These are phyloP conservation scores for Metschnikowia reukaufii DNA, from an alignment of 805 yeast species.

Conservation along the genomic window DNA sequence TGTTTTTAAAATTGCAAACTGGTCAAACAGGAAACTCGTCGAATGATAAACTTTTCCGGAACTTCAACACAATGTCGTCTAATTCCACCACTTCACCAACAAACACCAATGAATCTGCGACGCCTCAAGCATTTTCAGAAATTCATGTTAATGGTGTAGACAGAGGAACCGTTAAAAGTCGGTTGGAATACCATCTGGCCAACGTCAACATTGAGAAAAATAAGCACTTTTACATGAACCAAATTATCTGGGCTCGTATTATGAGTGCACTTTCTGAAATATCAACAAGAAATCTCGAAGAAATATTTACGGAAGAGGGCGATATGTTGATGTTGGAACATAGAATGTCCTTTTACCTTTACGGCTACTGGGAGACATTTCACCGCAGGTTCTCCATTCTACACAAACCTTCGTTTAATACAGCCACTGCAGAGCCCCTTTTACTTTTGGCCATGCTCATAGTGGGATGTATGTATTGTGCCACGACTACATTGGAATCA, in stretches of 20 bases:
- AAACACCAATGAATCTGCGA: conserved; percentile 26
- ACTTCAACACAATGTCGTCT: conserved; percentile 17
- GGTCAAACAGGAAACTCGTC: conserved; percentile 4
- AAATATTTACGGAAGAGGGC: conserved; percentile 23
- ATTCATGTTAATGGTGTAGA: conserved; percentile 10
- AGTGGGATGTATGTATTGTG: conserved; percentile 51
- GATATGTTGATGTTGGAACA: conserved; percentile 29
- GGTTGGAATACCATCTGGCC: conserved; percentile 21
- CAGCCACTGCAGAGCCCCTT: conserved; percentile 47
- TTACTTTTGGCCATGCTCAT: conserved; percentile 55
- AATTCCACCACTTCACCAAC: conserved; percentile 36
- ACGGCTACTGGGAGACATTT: conserved; percentile 55
- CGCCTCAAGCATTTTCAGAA: conserved; percentile 19
- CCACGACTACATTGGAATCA: conserved; percentile 28
- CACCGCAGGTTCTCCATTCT: conserved; percentile 60
- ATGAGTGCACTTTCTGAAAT: conserved; percentile 31
- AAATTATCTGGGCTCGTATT: conserved; percentile 35
- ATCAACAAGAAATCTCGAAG: conserved; percentile 26
- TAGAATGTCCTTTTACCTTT: conserved; percentile 37
- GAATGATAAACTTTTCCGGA: conserved; percentile 2
- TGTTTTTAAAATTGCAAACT: conserved; percentile 21
- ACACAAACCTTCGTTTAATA: conserved; percentile 58
- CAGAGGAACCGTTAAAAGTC: conserved; percentile 9
- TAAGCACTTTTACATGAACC: conserved; percentile 41
- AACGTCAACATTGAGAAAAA: conserved; percentile 27